phyloP scores from a whole-genome alignment of 2,329 filamentous ascomycete genomes.

The Zasmidium cellare region DNA sequence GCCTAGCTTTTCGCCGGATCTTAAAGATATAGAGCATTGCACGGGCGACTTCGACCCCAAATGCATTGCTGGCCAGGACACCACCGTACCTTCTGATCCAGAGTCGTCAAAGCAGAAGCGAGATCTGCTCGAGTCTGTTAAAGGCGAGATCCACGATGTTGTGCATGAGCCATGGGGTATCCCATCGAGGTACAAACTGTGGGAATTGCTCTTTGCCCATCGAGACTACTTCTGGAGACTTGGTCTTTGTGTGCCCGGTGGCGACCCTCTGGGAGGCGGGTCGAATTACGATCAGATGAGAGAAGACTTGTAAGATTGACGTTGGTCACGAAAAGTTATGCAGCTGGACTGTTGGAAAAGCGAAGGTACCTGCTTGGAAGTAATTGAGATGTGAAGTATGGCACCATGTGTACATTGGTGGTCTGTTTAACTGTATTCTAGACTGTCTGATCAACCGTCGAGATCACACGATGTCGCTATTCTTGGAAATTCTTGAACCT shows the following conservation, averaged over 20 bases:
- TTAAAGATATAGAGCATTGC: slow-evolving; percentile 71
- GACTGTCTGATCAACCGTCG: not conserved
- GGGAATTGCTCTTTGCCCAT: slow-evolving; percentile 91
- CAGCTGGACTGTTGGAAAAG: not conserved
- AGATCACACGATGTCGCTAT: not conserved
- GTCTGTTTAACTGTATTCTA: not conserved
- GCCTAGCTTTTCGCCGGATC: slow-evolving; percentile 64
- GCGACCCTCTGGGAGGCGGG: slow-evolving; percentile 32
- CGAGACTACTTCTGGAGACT: slow-evolving; percentile 96
- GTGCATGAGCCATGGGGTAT: slow-evolving; percentile 36
- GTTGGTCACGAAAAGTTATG: not conserved
- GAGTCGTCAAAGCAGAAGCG: slow-evolving; percentile 7
- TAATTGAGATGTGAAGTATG: not conserved
- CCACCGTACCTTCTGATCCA: slow-evolving; percentile 19
- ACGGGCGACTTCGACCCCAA: slow-evolving; percentile 66
- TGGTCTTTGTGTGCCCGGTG: slow-evolving; percentile 75
- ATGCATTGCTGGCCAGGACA: slow-evolving; percentile 67
- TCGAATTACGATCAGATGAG: slow-evolving; percentile 21
- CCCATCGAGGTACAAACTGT: slow-evolving; percentile 69
- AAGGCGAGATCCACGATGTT: slow-evolving; percentile 35
- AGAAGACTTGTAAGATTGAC: slow-evolving; percentile 29
- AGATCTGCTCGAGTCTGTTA: slow-evolving; percentile 26
- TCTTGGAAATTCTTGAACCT: not conserved
- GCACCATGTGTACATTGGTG: not conserved
- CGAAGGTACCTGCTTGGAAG: not conserved